Conservation (phyloP, 129 eudicot genomes). For the Heracleum sosnowskyi region DNA sequence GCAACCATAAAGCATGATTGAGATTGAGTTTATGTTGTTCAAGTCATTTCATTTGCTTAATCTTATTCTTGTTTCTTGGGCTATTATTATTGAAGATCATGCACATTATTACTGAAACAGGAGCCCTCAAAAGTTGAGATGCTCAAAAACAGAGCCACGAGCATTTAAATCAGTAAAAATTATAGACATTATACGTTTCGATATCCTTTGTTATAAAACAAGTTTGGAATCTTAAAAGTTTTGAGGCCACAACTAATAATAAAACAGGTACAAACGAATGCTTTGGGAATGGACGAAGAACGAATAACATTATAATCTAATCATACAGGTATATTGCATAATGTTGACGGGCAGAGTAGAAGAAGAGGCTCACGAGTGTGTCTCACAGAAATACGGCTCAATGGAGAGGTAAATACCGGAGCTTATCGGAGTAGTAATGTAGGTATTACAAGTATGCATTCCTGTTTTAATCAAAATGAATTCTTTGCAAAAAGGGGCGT, state of each 20-base stretch:
- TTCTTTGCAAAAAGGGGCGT: conserved; percentile 33
- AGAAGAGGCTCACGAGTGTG: conserved; percentile 4
- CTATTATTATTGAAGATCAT: neutral
- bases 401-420: no score
- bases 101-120: neutral
- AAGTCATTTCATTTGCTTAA: neutral
- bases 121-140: neutral
- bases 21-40: neutral
- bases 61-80: neutral
- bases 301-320: neutral
- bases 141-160: conserved; percentile 7
- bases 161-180: neutral
- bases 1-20: neutral
- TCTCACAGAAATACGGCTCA: neutral
- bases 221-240: neutral
- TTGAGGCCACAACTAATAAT: neutral
- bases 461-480: no score
- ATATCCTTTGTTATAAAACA: neutral
- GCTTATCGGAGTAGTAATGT: no score
- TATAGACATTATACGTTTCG: no score
- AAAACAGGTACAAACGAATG: neutral
- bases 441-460: no score
- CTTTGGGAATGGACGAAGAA: neutral
- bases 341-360: conserved; percentile 4
- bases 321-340: neutral